Evolutionary conservation across 495 filamentous ascomycete genomes (phyloP).

Genomic region (Hypoxylon lenormandii): DNA sequence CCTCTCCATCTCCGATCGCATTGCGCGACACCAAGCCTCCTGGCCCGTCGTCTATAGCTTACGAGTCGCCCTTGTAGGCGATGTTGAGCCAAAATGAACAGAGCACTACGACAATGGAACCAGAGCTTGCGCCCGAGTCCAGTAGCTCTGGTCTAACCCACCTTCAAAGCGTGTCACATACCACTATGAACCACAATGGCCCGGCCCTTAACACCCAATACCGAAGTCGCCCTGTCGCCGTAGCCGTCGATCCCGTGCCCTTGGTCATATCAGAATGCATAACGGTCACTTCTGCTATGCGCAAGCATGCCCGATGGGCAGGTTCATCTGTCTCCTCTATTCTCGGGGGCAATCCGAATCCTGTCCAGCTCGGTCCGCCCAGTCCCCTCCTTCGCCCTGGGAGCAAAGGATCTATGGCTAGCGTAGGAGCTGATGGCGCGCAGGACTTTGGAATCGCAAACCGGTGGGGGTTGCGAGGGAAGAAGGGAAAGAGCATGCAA

Average conservation of each 20-base stretch:
- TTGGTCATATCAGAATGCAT: conserved; percentile 99
- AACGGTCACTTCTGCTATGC: conserved; percentile 95
- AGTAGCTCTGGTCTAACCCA: conserved; percentile 24
- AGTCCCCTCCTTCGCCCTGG: conserved; percentile 51
- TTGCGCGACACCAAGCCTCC: conserved; percentile 9
- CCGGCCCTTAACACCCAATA: conserved; percentile 57
- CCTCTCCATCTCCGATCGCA: conserved; percentile 15
- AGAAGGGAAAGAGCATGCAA: conserved; percentile 98
- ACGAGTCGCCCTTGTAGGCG: conserved; percentile 46
- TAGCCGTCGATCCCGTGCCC: conserved; percentile 93
- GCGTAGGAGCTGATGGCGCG: conserved; percentile 45
- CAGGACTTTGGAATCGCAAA: conserved; percentile 63
- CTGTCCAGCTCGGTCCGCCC: conserved; percentile 62
- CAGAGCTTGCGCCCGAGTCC: conserved; percentile 43
- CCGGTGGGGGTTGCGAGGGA: conserved; percentile 90
- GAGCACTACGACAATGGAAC: conserved; percentile 53
- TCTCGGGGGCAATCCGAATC: conserved; percentile 78
- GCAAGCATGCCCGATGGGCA: conserved; percentile 95
- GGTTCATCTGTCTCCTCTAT: conserved; percentile 98
- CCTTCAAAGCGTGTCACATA: conserved; percentile 29
- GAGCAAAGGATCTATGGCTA: conserved; percentile 48
- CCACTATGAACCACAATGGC: conserved; percentile 24
- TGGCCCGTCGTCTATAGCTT: conserved; percentile 5
- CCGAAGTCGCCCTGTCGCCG: conserved; percentile 68
- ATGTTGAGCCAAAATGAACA: conserved; percentile 63